phyloP scores from a whole-genome alignment of 2,329 filamentous ascomycete genomes.

The Dryadomyces quercus-mongolicae region DNA sequence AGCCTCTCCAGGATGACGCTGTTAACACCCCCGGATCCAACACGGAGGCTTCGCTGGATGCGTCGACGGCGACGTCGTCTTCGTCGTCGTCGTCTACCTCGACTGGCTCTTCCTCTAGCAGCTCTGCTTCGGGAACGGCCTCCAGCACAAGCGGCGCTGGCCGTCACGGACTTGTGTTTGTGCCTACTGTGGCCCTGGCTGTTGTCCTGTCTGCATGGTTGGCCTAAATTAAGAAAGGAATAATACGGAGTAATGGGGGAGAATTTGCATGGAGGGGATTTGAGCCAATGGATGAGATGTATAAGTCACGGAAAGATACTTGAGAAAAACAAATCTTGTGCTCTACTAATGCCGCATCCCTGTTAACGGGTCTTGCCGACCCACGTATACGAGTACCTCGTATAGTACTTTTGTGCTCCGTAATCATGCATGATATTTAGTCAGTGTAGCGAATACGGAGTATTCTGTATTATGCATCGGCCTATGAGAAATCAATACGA shows the following conservation, averaged over 20 bases:
- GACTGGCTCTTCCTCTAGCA: not conserved
- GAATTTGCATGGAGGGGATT: not conserved
- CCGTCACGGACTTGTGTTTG: conserved; percentile 5
- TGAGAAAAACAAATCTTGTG: no score
- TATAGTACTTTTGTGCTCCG: no score
- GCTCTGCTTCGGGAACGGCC: not conserved
- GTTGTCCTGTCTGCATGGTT: conserved; percentile 6
- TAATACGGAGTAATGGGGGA: no score
- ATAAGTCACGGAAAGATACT: no score
- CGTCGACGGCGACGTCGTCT: conserved; percentile 8
- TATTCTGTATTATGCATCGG: no score
- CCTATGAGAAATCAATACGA: no score
- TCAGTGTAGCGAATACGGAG: no score
- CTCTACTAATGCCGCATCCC: no score
- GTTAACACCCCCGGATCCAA: conserved; percentile 35
- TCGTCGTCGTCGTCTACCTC: conserved; percentile 1
- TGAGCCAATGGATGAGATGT: not conserved
- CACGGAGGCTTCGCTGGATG: conserved; percentile 8
- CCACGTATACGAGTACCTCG: no score
- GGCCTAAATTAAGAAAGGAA: no score
- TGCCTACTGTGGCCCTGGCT: conserved; percentile 2
- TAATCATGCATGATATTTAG: no score
- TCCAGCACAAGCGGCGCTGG: conserved; percentile 13
- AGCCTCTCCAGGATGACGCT: conserved; percentile 29
- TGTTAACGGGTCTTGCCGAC: no score